Conservation (phyloP, 192 early-diverging fungal species). For the Gigaspora rosea region DNA sequence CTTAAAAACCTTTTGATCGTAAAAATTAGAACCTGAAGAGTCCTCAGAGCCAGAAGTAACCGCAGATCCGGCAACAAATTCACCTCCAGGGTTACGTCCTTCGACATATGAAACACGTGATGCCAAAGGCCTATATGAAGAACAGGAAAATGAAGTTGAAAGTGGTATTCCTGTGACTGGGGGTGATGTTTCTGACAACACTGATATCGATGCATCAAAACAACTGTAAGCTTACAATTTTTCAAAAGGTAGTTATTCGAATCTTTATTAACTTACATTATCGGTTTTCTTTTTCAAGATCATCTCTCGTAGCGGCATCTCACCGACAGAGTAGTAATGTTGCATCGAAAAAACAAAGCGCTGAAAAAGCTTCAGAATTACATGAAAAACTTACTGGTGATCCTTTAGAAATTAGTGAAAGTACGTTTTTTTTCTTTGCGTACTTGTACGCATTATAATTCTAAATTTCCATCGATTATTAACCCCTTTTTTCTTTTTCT, state of each 20-base stretch:
- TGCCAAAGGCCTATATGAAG: background rate
- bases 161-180: background rate
- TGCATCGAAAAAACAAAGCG: constrained; percentile 4
- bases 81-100: background rate
- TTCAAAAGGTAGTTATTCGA: background rate
- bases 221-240: constrained; percentile 12
- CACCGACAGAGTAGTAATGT: background rate
- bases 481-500: too few relatives aligned
- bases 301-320: constrained; percentile 21
- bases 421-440: background rate
- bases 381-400: constrained; percentile 1
- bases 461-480: too few relatives aligned
- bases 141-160: background rate
- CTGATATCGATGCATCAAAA: constrained; percentile 5
- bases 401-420: constrained; percentile 16
- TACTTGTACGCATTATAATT: too few relatives aligned
- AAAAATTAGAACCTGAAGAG: background rate
- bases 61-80: background rate
- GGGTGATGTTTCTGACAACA: background rate
- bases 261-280: background rate
- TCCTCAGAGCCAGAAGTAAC: too few relatives aligned
- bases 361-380: constrained; percentile 19
- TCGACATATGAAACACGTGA: background rate
- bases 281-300: background rate
- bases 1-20: background rate